Evolutionary conservation across 345 rosid species (phyloP), one percentile per base, ranked within the genome.

Genomic region (Raphanus raphanistrum): DNA sequence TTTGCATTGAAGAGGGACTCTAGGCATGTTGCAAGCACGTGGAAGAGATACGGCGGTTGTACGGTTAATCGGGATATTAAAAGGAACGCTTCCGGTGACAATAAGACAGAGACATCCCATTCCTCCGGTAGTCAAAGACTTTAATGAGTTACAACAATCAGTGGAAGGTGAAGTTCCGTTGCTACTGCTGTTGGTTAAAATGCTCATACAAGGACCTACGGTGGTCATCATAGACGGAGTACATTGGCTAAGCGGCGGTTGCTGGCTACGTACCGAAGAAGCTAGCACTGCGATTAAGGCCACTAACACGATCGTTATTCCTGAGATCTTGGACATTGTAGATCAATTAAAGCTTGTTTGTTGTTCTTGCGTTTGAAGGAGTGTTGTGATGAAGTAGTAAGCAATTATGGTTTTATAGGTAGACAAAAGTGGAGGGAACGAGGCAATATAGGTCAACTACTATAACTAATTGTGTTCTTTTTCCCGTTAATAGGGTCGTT

Each of bases 31-130:
- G 69, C 98, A 92, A 36, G 95, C 90, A 0, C 88, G 89, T 7
- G 98, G 98, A 43, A 94, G 98, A 55, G 91, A 84, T 66, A 94
- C 78, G 33, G 96, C 97, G 12, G 92, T 87, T 70, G 88, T 84
- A 62, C 92, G 87, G 79, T 89, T 92, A 84, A 92, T 80, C 3
- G 99, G 98, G 13, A 90, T 8, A 31, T 73, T 86, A 69, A 94
- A 87, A 1, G 98, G 98, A 66, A 92, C 84, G 72, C 73, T 79
- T 60, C 87, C 98, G 0, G 89, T 89, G 1, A 83, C 87, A 70
- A 92, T 66, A 29, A 88, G 92, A 85, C 99, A 94, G 1, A 85
- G 45, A 80, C 99, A 94, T 71, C 86, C 90, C 87, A 84, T 80
- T 71, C 97, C 84, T 25, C 71, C 64, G 25, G 83, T 81, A 4